Conservation (phyloP, 441 rosid genomes). For the Sinapis alba region DNA sequence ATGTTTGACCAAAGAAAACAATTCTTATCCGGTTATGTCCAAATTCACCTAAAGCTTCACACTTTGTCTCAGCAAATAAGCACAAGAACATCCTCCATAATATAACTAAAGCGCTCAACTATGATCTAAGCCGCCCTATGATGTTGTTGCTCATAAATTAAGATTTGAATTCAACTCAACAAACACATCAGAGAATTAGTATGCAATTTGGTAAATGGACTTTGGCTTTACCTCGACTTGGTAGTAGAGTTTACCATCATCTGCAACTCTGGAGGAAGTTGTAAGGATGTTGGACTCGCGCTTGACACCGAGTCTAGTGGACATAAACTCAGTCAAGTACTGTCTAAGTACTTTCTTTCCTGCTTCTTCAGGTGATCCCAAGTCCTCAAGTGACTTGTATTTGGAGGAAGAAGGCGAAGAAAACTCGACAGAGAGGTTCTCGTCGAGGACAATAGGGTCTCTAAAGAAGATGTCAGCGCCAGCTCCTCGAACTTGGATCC, state of each 20-base stretch:
- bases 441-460: constrained; percentile 87
- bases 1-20: too few relatives aligned
- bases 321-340: constrained; percentile 96
- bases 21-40: background rate
- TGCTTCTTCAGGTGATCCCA: constrained; percentile 88
- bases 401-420: constrained; percentile 95
- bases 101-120: background rate
- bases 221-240: constrained; percentile 75
- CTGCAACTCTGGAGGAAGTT: constrained; percentile 79
- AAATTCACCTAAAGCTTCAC: constrained; percentile 17
- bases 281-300: constrained; percentile 70
- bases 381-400: constrained; percentile 73
- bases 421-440: constrained; percentile 80
- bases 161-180: background rate
- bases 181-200: background rate
- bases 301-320: constrained; percentile 91
- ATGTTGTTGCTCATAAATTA: background rate
- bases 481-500: constrained; percentile 94
- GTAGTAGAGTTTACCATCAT: constrained; percentile 89
- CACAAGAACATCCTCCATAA: background rate
- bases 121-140: background rate
- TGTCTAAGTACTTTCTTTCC: constrained; percentile 80
- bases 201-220: background rate
- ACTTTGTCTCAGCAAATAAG: background rate
- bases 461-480: constrained; percentile 97